Conservation (phyloP, 345 rosid species). For the Salix udensis region DNA sequence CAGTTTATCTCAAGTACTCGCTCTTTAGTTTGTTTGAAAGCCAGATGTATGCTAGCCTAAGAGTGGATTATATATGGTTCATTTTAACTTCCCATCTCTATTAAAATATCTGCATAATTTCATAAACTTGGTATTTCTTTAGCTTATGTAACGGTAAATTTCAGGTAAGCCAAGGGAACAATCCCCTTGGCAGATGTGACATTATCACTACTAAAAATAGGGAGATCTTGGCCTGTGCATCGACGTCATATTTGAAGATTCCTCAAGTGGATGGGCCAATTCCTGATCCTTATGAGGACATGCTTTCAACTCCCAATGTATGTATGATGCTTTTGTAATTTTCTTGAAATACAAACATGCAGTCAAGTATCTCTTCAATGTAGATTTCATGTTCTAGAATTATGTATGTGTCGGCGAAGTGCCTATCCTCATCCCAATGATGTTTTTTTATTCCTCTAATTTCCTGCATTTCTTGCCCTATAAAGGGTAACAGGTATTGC, state of each 20-base stretch:
- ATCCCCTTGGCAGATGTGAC: constrained; percentile 17
- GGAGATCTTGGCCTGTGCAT: constrained; percentile 13
- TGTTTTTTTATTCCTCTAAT: background rate
- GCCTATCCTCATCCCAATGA: background rate
- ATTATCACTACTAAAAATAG: constrained; percentile 14
- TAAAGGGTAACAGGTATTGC: background rate
- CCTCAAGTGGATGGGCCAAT: constrained; percentile 93
- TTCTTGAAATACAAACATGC: background rate
- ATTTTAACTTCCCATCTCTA: background rate
- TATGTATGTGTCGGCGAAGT: background rate
- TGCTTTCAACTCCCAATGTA: constrained; percentile 92
- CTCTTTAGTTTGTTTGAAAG: background rate
- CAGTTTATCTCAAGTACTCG: background rate
- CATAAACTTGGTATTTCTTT: background rate
- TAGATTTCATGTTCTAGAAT: background rate
- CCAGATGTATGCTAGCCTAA: background rate
- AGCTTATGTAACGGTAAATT: constrained; percentile 9
- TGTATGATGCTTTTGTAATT: constrained; percentile 17
- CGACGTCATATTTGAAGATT: constrained; percentile 43
- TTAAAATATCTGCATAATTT: background rate
- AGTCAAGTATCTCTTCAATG: background rate
- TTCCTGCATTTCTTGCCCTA: background rate
- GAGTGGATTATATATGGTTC: background rate
- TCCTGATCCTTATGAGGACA: constrained; percentile 91
- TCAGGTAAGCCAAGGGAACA: constrained; percentile 36